phyloP scores from a whole-genome alignment of 2,329 filamentous ascomycete species.

The Ophiosphaerella narmari region DNA sequence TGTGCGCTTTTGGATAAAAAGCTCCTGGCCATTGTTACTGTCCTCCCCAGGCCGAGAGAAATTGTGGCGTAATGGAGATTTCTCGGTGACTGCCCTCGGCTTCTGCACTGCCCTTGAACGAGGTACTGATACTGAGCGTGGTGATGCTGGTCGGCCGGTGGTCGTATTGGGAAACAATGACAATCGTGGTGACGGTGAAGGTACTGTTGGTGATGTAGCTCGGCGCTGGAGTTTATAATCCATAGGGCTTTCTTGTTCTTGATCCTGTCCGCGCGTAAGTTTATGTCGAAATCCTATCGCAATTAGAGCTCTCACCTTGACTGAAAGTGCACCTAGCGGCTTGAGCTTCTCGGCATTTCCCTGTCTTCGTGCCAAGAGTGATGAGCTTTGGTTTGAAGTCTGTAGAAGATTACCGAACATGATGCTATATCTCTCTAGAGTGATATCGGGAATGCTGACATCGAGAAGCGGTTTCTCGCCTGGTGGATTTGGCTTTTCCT shows the following conservation, averaged over 20 bases:
- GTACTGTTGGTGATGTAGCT: constrained; percentile 39
- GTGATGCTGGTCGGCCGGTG: constrained; percentile 31
- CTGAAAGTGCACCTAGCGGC: constrained; percentile 36
- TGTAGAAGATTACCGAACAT: constrained; percentile 84
- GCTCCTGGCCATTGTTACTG: constrained; percentile 7
- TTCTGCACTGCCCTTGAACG: constrained; percentile 30
- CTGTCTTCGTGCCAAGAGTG: constrained; percentile 43
- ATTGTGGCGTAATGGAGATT: constrained; percentile 32
- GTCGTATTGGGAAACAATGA: constrained; percentile 40
- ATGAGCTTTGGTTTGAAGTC: constrained; percentile 27
- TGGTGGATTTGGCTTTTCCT: constrained; percentile 8
- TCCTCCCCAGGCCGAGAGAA: constrained; percentile 14
- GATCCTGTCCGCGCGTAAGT: constrained; percentile 19
- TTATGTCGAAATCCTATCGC: neutral
- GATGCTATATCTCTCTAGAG: constrained; percentile 88
- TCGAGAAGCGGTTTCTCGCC: constrained; percentile 57
- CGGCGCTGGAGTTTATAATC: constrained; percentile 32
- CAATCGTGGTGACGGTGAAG: constrained; percentile 33
- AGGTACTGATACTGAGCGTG: constrained; percentile 20
- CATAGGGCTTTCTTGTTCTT: constrained; percentile 17
- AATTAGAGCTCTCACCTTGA: constrained; percentile 35
- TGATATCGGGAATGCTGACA: constrained; percentile 78
- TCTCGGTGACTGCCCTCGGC: constrained; percentile 36
- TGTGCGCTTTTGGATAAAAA: constrained; percentile 6
- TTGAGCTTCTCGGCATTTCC: constrained; percentile 41